phyloP scores from a whole-genome alignment of 805 yeast species.

The Torulaspora indica region DNA sequence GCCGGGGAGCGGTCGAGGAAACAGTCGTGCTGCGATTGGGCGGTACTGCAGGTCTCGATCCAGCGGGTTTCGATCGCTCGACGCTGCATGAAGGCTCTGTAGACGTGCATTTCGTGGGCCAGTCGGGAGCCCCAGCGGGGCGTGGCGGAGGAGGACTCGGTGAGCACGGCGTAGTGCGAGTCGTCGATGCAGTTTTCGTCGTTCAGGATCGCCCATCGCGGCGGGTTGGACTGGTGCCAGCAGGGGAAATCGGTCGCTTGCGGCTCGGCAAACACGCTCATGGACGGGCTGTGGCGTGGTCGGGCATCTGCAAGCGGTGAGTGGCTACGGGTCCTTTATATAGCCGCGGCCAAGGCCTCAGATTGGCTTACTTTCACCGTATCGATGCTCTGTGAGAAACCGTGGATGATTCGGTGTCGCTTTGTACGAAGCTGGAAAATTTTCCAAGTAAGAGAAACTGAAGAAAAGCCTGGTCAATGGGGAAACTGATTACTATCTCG shows the following conservation, averaged over 20 bases:
- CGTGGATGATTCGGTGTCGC: not conserved
- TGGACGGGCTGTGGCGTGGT: not conserved
- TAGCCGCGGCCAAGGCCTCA: not conserved
- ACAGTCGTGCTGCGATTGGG: not conserved
- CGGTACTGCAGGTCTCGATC: not conserved
- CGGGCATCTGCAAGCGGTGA: not conserved
- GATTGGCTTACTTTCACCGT: not conserved
- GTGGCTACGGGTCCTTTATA: not conserved
- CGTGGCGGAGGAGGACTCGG: conserved; percentile 1
- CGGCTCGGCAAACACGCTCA: conserved; percentile 6
- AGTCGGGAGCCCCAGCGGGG: conserved; percentile 4
- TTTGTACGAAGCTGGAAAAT: conserved; percentile 6
- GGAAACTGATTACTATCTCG: not conserved
- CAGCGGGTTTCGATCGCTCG: conserved; percentile 3
- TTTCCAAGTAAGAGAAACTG: conserved; percentile 3
- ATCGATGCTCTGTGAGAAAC: not conserved
- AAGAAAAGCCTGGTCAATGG: not conserved
- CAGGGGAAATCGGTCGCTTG: conserved; percentile 5
- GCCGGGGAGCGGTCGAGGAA: not conserved
- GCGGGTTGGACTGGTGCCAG: conserved; percentile 3
- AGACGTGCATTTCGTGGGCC: conserved; percentile 4
- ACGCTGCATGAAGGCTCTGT: conserved; percentile 4
- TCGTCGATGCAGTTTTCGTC: conserved; percentile 8
- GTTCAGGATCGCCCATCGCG: conserved; percentile 7
- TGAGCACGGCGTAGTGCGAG: not conserved